Evolutionary conservation across 2,329 filamentous ascomycete species (phyloP), one percentile per base, ranked within the genome.

Genomic region (Gaeumannomyces sp.): DNA sequence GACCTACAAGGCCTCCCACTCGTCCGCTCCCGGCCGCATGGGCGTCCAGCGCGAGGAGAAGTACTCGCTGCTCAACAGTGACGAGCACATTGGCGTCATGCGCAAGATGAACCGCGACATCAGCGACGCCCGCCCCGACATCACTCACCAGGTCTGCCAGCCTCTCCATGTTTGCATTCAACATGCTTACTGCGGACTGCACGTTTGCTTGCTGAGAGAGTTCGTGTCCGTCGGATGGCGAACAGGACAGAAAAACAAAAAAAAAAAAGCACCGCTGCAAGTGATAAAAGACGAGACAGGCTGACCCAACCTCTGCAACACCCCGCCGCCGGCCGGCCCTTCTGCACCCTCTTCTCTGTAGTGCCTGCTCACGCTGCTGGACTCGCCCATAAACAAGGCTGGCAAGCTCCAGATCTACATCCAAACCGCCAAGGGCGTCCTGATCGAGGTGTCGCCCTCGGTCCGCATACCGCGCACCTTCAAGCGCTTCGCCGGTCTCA

Each of bases 61-160:
- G 78, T 99, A 96, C 79, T 96, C 94, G 67, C 83, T 99, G 63
- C 88, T 99, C 73, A 99, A 99, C 83, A 97, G 93, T 78, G 95
- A 99, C 75, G 95, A 99, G 79, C 95, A 99, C 76, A 99, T 99
- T 71, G 95, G 95, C 68, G 91, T 98, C 69, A 97, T 99, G 93
- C 90, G 95, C 73, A 99, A 98, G 83, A 98, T 98, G 94, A 96
- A 96, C 76, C 86, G 95, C 71, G 95, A 99, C 76, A 98, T 99
- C 70, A 97, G 93, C 76, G 95, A 99, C 78, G 95, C 95, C 67
- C 88, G 95, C 71, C 95, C 95, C 59, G 95, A 99, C 78, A 99
- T 99, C 73, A 97, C 95, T 60, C 95, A 99, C 77, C 95, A 98
- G 92, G 94, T 97, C 67, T 68, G 66, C 66, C 66, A 66, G 25